Evolutionary conservation across 768 basidiomycete genomes (phyloP).

Genomic region (Mycena maculata): DNA sequence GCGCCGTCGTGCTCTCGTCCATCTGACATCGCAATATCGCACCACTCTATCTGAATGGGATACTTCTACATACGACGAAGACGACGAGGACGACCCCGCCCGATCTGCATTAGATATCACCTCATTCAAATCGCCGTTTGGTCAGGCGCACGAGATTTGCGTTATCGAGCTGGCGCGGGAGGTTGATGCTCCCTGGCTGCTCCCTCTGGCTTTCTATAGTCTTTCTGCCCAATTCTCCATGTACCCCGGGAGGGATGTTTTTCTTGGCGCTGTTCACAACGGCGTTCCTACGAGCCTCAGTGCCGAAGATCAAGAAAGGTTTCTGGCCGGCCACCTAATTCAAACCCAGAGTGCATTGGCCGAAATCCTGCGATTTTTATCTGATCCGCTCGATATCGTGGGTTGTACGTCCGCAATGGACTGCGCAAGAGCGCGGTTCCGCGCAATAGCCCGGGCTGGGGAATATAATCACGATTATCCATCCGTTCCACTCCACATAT

Average conservation of each 20-base stretch:
- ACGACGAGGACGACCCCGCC: neutral
- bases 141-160: neutral
- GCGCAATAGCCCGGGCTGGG: neutral
- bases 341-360: neutral
- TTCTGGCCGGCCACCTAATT: neutral
- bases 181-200: conserved; percentile 1
- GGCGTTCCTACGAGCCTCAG: neutral
- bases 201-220: conserved; percentile 16
- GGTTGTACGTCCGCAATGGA: neutral
- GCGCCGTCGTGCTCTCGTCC: conserved; percentile 16
- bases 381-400: neutral
- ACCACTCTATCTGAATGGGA: conserved; percentile 11
- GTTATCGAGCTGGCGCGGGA: conserved; percentile 18
- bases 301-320: neutral
- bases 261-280: conserved; percentile 6
- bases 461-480: neutral
- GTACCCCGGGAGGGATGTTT: neutral
- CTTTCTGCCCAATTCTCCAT: neutral
- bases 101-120: neutral
- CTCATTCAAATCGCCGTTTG: neutral
- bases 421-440: neutral
- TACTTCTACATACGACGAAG: neutral
- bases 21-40: neutral
- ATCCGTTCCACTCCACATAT: neutral
- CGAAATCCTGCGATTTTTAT: neutral